phyloP scores from a whole-genome alignment of 331 rosid genomes.

The Dryas integrifolia region DNA sequence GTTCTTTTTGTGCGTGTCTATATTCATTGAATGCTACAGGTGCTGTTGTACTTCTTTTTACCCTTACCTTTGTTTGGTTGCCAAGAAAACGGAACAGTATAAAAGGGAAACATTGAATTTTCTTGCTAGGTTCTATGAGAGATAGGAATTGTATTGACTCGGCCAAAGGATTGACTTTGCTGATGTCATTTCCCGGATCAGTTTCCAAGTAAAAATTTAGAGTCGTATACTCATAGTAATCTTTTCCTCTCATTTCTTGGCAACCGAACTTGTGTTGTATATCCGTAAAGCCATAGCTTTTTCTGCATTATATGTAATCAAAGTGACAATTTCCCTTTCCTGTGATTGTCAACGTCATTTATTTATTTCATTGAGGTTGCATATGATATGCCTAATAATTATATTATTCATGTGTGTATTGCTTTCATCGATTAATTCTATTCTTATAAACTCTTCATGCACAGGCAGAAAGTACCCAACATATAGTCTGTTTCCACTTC shows the following conservation, averaged over 20 bases:
- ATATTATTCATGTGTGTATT: slow-evolving; percentile 7
- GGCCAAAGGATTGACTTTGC: slow-evolving; percentile 1
- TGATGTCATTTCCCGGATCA: neutral
- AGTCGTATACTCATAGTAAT: neutral
- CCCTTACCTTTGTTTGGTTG: slow-evolving; percentile 24
- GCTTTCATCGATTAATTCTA: slow-evolving; percentile 22
- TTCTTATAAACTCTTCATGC: slow-evolving; percentile 18
- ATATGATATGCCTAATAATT: neutral
- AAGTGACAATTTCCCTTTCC: neutral
- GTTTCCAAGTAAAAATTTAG: slow-evolving; percentile 1
- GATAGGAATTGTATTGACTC: neutral
- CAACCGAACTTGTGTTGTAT: neutral
- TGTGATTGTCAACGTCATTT: neutral
- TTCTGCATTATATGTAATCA: slow-evolving; percentile 12
- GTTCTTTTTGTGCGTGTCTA: slow-evolving; percentile 10
- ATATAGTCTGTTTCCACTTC: slow-evolving; percentile 8
- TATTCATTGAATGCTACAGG: slow-evolving; percentile 36
- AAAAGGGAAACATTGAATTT: slow-evolving; percentile 9
- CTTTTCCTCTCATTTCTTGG: slow-evolving; percentile 1
- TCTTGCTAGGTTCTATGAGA: neutral
- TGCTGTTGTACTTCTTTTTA: slow-evolving; percentile 10
- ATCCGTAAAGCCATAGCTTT: slow-evolving; percentile 4
- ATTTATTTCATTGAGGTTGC: slow-evolving; percentile 15
- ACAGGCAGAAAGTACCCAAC: slow-evolving; percentile 16
- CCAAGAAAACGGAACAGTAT: slow-evolving; percentile 20